Conservation (phyloP, 2,329 filamentous ascomycete species). For the Metarhizium robertsii region DNA sequence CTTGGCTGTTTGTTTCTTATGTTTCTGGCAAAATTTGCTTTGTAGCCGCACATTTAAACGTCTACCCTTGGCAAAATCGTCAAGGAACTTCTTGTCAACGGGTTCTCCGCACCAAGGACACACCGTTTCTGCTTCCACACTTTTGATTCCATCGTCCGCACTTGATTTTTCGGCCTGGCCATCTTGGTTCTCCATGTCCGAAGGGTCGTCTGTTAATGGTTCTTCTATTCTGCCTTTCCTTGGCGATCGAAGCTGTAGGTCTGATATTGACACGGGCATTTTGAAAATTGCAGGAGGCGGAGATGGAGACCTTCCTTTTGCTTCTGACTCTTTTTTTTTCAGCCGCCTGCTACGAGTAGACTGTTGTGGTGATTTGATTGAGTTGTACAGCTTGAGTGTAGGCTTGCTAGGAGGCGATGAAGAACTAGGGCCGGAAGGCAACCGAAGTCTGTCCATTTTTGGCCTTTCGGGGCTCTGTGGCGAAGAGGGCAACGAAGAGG, state of each 20-base stretch:
- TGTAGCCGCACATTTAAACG: slow-evolving; percentile 49
- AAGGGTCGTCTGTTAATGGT: neutral
- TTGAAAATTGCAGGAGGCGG: slow-evolving; percentile 13
- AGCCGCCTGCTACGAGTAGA: neutral
- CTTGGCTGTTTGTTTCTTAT: slow-evolving; percentile 47
- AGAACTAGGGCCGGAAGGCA: neutral
- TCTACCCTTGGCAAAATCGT: slow-evolving; percentile 36
- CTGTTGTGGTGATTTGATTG: neutral
- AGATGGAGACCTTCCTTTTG: slow-evolving; percentile 4
- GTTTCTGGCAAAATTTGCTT: slow-evolving; percentile 52
- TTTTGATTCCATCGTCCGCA: slow-evolving; percentile 2
- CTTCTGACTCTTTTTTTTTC: neutral
- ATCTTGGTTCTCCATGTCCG: slow-evolving; percentile 3
- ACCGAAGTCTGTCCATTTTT: neutral
- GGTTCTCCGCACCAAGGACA: slow-evolving; percentile 61
- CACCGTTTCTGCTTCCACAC: slow-evolving; percentile 16
- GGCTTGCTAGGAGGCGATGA: slow-evolving; percentile 1
- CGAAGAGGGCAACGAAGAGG: neutral
- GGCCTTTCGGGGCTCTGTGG: slow-evolving; percentile 4
- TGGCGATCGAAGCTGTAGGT: slow-evolving; percentile 1
- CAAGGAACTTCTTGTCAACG: slow-evolving; percentile 47
- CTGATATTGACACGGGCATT: slow-evolving; percentile 10
- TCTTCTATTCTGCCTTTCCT: neutral
- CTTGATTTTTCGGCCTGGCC: neutral
- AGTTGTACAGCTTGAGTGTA: neutral